Conservation (phyloP, 768 basidiomycete genomes). For the Auriculariales sp. region DNA sequence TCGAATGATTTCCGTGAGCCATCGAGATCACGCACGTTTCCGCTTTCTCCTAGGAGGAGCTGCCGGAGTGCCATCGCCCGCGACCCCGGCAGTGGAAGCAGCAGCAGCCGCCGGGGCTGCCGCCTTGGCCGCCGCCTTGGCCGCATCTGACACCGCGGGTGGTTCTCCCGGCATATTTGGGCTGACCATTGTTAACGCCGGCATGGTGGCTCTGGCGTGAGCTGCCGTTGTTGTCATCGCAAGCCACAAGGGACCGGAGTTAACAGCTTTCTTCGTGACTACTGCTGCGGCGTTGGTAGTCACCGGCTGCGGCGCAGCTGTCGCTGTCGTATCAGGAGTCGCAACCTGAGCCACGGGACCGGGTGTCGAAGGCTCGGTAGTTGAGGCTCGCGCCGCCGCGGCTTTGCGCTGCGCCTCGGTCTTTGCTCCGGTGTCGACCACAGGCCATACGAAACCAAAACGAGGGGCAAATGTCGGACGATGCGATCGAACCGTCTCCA, state of each 20-base stretch:
- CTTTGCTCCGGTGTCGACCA: slow-evolving; percentile 28
- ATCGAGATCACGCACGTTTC: slow-evolving; percentile 46
- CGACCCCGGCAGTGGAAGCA: slow-evolving; percentile 19
- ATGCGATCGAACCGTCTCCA: slow-evolving; percentile 57
- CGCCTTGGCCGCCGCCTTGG: slow-evolving; percentile 20
- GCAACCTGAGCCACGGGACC: slow-evolving; percentile 9
- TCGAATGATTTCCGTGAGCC: neutral
- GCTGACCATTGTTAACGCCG: neutral
- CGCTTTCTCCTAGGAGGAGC: slow-evolving; percentile 52
- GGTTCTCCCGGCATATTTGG: slow-evolving; percentile 5
- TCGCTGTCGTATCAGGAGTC: slow-evolving; percentile 9
- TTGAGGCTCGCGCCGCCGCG: slow-evolving; percentile 13
- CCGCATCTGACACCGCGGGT: slow-evolving; percentile 20
- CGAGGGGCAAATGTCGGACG: slow-evolving; percentile 75
- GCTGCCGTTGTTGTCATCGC: slow-evolving; percentile 71
- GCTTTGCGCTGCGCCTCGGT: slow-evolving; percentile 30
- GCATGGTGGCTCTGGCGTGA: slow-evolving; percentile 39
- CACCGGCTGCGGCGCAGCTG: neutral
- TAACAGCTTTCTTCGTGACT: slow-evolving; percentile 39
- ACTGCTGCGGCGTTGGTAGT: neutral
- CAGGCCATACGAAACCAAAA: slow-evolving; percentile 76
- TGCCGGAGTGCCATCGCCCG: slow-evolving; percentile 28
- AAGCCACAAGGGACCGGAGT: slow-evolving; percentile 51
- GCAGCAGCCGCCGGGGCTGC: slow-evolving; percentile 21
- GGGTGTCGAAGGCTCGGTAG: slow-evolving; percentile 12